Evolutionary conservation across 768 basidiomycete genomes (phyloP), one percentile per base, ranked within the genome.

Genomic region (Hygrocybe coccinea): DNA sequence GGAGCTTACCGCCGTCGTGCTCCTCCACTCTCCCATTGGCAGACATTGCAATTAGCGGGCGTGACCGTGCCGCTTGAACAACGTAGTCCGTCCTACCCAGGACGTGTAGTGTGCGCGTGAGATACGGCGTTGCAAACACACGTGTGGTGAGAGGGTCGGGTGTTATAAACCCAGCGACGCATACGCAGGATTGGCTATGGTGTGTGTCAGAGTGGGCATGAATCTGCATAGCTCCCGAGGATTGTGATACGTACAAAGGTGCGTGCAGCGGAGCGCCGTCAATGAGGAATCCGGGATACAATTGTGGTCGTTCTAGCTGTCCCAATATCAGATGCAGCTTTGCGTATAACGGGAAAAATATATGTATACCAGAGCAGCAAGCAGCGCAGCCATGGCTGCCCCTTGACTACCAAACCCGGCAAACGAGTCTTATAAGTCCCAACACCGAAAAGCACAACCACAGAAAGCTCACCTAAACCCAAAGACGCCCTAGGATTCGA

Each of bases 41-140:
- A 25, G 86, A 86, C 9, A 80, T 69, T 6, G 76, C 73, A 14
- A 89, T 67, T 5, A 92, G 70, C 14, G 67, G 65, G 56, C 75
- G 76, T 0, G 88, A 81, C 33, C 90, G 79, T 64, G 90, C 88
- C 65, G 81, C 79, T 10, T 78, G 66, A 10, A 94, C 87, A 21
- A 95, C 78, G 10, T 88, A 78, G 60, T 94, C 91, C 37, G 75
- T 88, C 60, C 72, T 77, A n/a, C 91, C 91, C 7, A 91, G 68
- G 14, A 93, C 75, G 65, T 92, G 90, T 19, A 95, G 69, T 0
- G 88, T 90, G 2, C 83, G 87, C 8, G 91, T 93, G 19, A 75
- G 67, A 62, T 81, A 86, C 19, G 74, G 75, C 8, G 74, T 65
- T 3, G 72, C 69, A 60, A 84, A 84, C 49, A 88, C 69, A 5